Evolutionary conservation across 2,329 filamentous ascomycete species (phyloP).

Genomic region (Aureobasidium musti): DNA sequence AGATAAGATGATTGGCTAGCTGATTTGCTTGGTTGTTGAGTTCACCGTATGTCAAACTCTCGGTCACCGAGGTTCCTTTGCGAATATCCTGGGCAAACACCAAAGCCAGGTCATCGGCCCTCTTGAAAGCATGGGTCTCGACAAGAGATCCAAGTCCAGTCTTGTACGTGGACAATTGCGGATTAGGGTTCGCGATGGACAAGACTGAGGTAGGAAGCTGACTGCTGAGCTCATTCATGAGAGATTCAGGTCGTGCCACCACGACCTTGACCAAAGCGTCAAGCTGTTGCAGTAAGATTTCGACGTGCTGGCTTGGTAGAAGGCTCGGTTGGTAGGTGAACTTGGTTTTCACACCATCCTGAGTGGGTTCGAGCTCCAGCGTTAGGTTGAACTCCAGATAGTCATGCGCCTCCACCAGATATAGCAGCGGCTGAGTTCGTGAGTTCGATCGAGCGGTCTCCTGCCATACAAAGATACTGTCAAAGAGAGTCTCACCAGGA

Average conservation of each 20-base stretch:
- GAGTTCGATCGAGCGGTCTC: conserved; percentile 57
- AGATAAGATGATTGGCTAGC: conserved; percentile 60
- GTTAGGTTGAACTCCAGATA: conserved; percentile 74
- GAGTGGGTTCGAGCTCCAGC: conserved; percentile 70
- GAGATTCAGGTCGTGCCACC: conserved; percentile 42
- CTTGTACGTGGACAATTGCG: conserved; percentile 34
- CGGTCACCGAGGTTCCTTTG: conserved; percentile 40
- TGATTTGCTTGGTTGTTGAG: conserved; percentile 66
- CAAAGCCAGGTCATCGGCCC: conserved; percentile 62
- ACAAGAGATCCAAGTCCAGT: conserved; percentile 50
- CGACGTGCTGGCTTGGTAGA: conserved; percentile 59
- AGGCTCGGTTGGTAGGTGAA: conserved; percentile 57
- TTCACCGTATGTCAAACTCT: conserved; percentile 62
- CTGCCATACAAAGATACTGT: conserved; percentile 82
- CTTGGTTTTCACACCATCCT: conserved; percentile 51
- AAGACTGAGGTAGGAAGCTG: conserved; percentile 37
- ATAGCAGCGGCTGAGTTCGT: conserved; percentile 47
- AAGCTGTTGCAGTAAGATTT: conserved; percentile 63
- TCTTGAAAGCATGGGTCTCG: conserved; percentile 52
- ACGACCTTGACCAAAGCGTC: conserved; percentile 54
- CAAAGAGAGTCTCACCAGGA: conserved; percentile 65
- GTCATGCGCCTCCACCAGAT: conserved; percentile 64
- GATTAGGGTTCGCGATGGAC: conserved; percentile 48
- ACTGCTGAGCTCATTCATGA: conserved; percentile 40
- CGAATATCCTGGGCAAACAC: conserved; percentile 60